Evolutionary conservation across 257 asterid genomes (phyloP).

Genomic region (Petrea volubilis): DNA sequence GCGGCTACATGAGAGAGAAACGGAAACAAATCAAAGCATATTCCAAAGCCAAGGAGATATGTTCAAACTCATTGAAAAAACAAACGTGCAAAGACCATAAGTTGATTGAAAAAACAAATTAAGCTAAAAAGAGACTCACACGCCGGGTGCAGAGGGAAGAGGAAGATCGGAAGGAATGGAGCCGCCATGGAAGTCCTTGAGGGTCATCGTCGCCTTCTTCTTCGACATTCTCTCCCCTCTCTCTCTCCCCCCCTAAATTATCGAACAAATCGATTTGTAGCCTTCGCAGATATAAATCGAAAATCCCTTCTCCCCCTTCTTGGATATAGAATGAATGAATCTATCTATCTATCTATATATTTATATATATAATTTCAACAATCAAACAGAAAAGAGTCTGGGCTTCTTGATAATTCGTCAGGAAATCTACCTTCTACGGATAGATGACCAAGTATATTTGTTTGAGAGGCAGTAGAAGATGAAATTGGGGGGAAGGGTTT

Average conservation of each 20-base stretch:
- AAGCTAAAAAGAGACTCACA: constrained; percentile 47
- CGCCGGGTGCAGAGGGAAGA: constrained; percentile 96
- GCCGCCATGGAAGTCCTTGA: constrained; percentile 95
- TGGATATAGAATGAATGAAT: constrained; percentile 20
- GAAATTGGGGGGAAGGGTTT: constrained; percentile 37
- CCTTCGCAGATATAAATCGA: not conserved
- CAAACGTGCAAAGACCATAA: not conserved
- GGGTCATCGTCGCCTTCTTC: constrained; percentile 96
- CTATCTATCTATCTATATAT: not conserved
- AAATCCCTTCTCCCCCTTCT: constrained; percentile 25
- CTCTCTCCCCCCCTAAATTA: constrained; percentile 12
- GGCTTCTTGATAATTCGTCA: not conserved
- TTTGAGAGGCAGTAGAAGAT: constrained; percentile 3
- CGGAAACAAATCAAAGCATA: not conserved
- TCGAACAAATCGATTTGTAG: constrained; percentile 4
- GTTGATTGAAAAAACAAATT: not conserved
- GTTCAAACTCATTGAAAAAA: not conserved
- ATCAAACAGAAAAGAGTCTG: not conserved
- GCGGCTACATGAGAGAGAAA: not conserved
- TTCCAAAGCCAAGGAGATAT: not conserved
- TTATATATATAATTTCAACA: constrained; percentile 12
- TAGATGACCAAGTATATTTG: constrained; percentile 1
- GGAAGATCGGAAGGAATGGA: constrained; percentile 94
- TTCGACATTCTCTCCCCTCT: constrained; percentile 56
- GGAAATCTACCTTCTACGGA: constrained; percentile 3